phyloP scores from a whole-genome alignment of 371 early-diverging fungal genomes.

The Syncephalastrum racemosum region DNA sequence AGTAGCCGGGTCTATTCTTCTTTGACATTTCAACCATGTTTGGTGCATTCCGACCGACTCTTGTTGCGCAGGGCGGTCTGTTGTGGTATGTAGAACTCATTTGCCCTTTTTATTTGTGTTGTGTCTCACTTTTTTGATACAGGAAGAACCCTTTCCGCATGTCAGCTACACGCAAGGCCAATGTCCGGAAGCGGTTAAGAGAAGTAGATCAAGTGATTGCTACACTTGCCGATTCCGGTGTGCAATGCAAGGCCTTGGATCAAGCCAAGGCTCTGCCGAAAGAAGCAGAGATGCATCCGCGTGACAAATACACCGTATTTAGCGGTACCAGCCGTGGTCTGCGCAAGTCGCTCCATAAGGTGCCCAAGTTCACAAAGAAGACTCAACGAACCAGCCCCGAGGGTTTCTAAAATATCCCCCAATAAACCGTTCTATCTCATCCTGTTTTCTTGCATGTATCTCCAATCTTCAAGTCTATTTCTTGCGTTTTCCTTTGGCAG shows the following conservation, averaged over 20 bases:
- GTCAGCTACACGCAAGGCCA: slow-evolving; percentile 91
- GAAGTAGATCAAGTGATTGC: slow-evolving; percentile 90
- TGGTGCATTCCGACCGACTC: slow-evolving; percentile 75
- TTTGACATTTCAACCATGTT: slow-evolving; percentile 52
- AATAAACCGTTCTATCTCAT: too few species aligned
- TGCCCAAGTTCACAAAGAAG: slow-evolving; percentile 92
- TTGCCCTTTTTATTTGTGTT: neutral
- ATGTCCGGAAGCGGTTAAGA: slow-evolving; percentile 88
- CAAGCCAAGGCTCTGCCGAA: slow-evolving; percentile 73
- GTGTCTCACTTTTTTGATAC: neutral
- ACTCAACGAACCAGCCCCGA: slow-evolving; percentile 81
- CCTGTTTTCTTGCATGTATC: neutral
- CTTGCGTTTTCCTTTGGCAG: slow-evolving; percentile 11
- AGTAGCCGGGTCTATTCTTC: too few species aligned
- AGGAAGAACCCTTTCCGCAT: slow-evolving; percentile 83
- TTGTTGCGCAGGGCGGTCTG: slow-evolving; percentile 69
- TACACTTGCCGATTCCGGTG: slow-evolving; percentile 81
- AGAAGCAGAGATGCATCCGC: slow-evolving; percentile 82
- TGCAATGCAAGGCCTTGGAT: slow-evolving; percentile 85
- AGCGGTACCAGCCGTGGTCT: slow-evolving; percentile 78
- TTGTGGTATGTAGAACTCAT: slow-evolving; percentile 54
- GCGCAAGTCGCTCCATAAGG: slow-evolving; percentile 95
- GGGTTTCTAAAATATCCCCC: slow-evolving; percentile 64
- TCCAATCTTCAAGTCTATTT: slow-evolving; percentile 8
- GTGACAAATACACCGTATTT: slow-evolving; percentile 93